These are phyloP conservation scores for Chlorella variabilis DNA, from an alignment of 163 green algal species.

Conservation along the genomic window DNA sequence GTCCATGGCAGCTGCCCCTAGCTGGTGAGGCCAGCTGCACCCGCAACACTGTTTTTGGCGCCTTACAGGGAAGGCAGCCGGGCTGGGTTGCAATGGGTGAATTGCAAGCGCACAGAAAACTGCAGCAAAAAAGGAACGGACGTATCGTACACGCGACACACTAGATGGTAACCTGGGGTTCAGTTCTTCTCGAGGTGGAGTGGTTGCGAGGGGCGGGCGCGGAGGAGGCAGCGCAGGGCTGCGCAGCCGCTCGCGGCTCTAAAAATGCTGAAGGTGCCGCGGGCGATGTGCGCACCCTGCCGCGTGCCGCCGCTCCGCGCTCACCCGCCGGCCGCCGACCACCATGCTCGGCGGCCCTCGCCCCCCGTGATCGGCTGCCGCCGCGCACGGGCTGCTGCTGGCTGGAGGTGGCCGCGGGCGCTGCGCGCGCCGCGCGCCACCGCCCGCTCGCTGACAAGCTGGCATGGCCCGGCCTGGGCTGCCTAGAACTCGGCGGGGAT, in stretches of 20 bases:
- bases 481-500: conserved; percentile 39
- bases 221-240: background rate
- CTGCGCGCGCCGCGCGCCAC: background rate
- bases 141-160: conserved; percentile 19
- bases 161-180: conserved; percentile 12
- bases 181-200: conserved; percentile 9
- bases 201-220: background rate
- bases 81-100: conserved; percentile 5
- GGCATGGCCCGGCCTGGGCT: background rate
- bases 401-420: background rate
- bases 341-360: conserved; percentile 3
- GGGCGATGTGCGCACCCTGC: background rate
- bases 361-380: background rate
- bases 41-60: no score
- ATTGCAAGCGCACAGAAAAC: conserved; percentile 19
- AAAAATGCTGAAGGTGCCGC: background rate
- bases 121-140: conserved; percentile 10
- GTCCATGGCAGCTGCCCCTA: no score
- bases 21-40: no score
- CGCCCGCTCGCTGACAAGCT: background rate
- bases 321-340: background rate
- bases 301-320: background rate
- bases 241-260: background rate
- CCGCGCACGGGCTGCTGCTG: background rate
- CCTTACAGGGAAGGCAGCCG: background rate